Evolutionary conservation across 192 early-diverging fungal genomes (phyloP), one percentile per base, ranked within the genome.

Genomic region (Glomus cerebriforme): DNA sequence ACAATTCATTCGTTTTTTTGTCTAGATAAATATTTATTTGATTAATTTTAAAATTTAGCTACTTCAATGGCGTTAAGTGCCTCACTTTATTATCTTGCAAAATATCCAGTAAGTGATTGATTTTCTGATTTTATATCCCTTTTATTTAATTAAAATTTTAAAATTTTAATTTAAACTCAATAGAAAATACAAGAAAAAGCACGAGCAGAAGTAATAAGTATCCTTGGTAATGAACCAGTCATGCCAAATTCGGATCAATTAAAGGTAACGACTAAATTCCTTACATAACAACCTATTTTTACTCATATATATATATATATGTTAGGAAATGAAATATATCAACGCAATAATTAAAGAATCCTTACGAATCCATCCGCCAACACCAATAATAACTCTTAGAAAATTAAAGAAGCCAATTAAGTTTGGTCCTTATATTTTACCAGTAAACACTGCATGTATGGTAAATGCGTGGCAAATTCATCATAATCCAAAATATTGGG

Each of bases 171-270:
- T 27, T 3, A 63, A 15, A 27, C 9, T 63, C 27, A 24, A 24
- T 29, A 63, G 62, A 26, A 63, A 27, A 63, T 63, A 8, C 62
- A 63, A 63, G 62, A 63, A 63, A 63, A 12, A 26, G 62, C 62
- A 27, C n/a, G 62, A 27, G 62, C 0, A 29, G 62, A 63, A 63
- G 62, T 63, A 17, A 29, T 63, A 10, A 63, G 10, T 4, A 27
- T 63, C 7, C 9, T 63, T 8, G 62, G 62, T 27, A 63, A 63
- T 3, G 27, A 29, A 0, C 12, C 27, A 29, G 15, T 27, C 13
- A 63, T 27, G 0, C 62, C 62, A 27, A 63, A 15, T 12, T 27
- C 24, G 27, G 62, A 63, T 12, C 62, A 63, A 63, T 13, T 63
- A 63, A 63, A 63, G 24, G 62, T 63, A 63, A 22, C 2, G 2